A percentile compares a stretch with the other conserved stretches of the same genome.
Evolutionary conservation across 2,329 filamentous ascomycete species (phyloP).

Genomic region (Cadophora luteo-olivacea): DNA sequence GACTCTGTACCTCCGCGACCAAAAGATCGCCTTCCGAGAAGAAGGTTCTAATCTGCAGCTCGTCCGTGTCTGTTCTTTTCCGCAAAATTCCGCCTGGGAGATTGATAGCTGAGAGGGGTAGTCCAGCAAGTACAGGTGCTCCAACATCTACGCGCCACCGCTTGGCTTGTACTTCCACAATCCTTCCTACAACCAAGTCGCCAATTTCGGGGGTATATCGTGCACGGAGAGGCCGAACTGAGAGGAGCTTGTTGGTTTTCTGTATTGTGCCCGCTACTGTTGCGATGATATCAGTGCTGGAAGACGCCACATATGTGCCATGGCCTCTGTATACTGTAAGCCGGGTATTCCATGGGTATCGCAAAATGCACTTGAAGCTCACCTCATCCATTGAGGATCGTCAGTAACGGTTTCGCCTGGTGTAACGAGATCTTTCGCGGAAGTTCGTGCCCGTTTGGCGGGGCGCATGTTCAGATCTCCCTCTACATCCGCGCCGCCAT

Average conservation of each 20-base stretch:
- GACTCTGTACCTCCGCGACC: constrained; percentile 91
- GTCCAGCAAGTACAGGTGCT: constrained; percentile 81
- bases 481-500: constrained; percentile 45
- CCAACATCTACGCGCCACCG: constrained; percentile 96
- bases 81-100: constrained; percentile 91
- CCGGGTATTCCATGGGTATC: not conserved
- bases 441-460: constrained; percentile 48
- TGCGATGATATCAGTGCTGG: constrained; percentile 75
- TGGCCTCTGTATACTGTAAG: constrained; percentile 70
- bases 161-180: constrained; percentile 91
- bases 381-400: constrained; percentile 97
- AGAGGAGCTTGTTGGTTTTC: constrained; percentile 96
- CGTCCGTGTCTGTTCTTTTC: constrained; percentile 91
- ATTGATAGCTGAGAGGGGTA: constrained; percentile 91
- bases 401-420: constrained; percentile 88
- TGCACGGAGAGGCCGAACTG: constrained; percentile 86
- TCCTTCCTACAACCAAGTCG: constrained; percentile 91
- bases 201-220: constrained; percentile 96
- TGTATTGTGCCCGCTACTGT: constrained; percentile 90
- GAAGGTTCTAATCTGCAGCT: constrained; percentile 96
- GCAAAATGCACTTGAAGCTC: constrained; percentile 35
- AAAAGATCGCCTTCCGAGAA: constrained; percentile 94
- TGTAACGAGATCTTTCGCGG: constrained; percentile 70
- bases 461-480: constrained; percentile 51
- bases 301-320: constrained; percentile 78